These are phyloP conservation scores for Ogataea ramenticola DNA, from an alignment of 805 yeast species.

Conservation along the genomic window DNA sequence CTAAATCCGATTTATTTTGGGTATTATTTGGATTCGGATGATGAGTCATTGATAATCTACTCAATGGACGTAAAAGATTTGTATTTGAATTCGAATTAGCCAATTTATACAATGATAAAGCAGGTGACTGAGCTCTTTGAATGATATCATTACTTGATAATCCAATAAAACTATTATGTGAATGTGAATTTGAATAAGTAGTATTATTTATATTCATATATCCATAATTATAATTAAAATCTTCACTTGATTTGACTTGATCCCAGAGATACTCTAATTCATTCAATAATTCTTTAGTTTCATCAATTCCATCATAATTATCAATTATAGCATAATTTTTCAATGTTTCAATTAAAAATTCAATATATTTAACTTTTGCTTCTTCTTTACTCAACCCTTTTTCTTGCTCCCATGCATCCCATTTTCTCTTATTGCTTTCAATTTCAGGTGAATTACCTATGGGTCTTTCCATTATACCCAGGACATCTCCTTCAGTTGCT, in stretches of 20 bases:
- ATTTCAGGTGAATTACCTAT: slow-evolving; percentile 53
- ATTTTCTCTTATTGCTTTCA: slow-evolving; percentile 62
- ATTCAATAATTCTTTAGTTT: slow-evolving; percentile 54
- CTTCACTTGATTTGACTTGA: slow-evolving; percentile 35
- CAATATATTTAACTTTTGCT: slow-evolving; percentile 67
- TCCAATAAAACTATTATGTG: not conserved
- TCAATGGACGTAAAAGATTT: slow-evolving; percentile 21
- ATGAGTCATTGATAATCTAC: slow-evolving; percentile 18
- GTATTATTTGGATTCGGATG: not conserved
- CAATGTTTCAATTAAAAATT: slow-evolving; percentile 68
- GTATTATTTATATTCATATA: no score
- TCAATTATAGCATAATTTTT: slow-evolving; percentile 45
- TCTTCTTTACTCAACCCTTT: slow-evolving; percentile 61
- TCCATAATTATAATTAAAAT: slow-evolving; percentile 6
- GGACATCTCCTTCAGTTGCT: slow-evolving; percentile 82
- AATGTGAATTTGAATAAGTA: not conserved
- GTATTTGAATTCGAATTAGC: slow-evolving; percentile 23
- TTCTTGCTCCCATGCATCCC: slow-evolving; percentile 82
- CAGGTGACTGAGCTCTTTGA: slow-evolving; percentile 24
- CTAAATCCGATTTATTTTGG: not conserved
- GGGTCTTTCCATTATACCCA: slow-evolving; percentile 61
- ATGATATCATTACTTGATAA: not conserved
- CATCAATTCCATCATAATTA: slow-evolving; percentile 44
- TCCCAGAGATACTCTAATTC: slow-evolving; percentile 74
- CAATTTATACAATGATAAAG: slow-evolving; percentile 24